A percentile compares a stretch with the other conserved stretches of the same genome.
phyloP scores from a whole-genome alignment of 2,329 filamentous ascomycete genomes.

The Xylariaceae sp. region DNA sequence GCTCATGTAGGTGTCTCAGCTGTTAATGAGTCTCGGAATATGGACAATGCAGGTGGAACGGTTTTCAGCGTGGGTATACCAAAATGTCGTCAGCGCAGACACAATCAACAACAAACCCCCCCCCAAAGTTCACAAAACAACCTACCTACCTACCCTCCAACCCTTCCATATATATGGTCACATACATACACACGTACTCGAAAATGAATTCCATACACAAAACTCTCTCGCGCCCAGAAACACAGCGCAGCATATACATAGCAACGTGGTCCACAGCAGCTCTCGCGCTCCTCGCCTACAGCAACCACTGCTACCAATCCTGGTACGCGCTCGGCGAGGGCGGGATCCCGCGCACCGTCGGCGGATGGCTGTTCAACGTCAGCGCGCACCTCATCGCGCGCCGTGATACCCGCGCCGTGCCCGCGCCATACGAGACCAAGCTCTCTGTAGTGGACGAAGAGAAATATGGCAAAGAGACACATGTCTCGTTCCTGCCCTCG shows the following conservation, averaged over 20 bases:
- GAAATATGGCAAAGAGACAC: neutral
- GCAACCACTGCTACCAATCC: constrained; percentile 35
- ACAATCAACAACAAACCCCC: too few relatives aligned
- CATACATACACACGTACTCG: neutral
- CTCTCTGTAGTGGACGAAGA: constrained; percentile 8
- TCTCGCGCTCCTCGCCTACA: constrained; percentile 18
- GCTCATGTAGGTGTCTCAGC: too few relatives aligned
- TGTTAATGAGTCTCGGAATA: too few relatives aligned
- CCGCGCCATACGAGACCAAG: constrained; percentile 27
- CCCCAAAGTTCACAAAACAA: too few relatives aligned
- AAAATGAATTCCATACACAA: neutral
- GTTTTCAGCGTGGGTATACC: too few relatives aligned
- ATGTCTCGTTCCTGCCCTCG: neutral
- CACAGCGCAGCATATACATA: constrained; percentile 1
- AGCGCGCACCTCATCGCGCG: constrained; percentile 33
- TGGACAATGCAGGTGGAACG: too few relatives aligned
- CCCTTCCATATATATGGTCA: too few relatives aligned
- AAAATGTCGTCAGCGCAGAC: too few relatives aligned
- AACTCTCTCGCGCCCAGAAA: neutral
- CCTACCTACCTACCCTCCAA: too few relatives aligned
- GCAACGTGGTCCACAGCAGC: constrained; percentile 4
- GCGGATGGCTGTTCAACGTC: constrained; percentile 41
- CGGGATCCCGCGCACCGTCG: constrained; percentile 41
- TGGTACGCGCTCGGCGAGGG: constrained; percentile 44
- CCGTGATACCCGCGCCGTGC: constrained; percentile 31